Percentiles rank a stretch among this genome's conserved stretches.
These are phyloP conservation scores for Periconia macrospinosa DNA, from an alignment of 2,329 filamentous ascomycete genomes.

Conservation along the genomic window DNA sequence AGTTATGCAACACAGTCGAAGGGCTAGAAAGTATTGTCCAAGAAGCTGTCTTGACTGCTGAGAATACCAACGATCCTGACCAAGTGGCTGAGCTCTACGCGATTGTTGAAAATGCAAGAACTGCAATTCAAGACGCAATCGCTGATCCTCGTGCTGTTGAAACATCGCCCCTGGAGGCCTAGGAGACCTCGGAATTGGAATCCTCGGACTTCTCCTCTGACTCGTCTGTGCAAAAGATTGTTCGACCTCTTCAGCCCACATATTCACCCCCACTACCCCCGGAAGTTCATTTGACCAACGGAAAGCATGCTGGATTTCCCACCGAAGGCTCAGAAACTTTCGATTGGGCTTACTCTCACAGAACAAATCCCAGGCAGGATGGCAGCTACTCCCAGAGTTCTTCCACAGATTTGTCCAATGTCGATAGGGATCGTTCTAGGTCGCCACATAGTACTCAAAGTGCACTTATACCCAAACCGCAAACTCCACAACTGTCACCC, in stretches of 20 bases:
- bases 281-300: not conserved
- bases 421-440: constrained; percentile 3
- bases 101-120: constrained; percentile 44
- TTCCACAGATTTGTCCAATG: constrained; percentile 3
- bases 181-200: constrained; percentile 11
- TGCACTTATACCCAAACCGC: constrained; percentile 25
- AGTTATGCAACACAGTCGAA: constrained; percentile 38
- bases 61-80: constrained; percentile 32
- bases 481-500: constrained; percentile 18
- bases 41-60: constrained; percentile 43
- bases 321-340: constrained; percentile 16
- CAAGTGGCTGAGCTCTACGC: constrained; percentile 42
- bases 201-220: constrained; percentile 10
- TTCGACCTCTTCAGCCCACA: not conserved
- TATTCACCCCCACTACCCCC: not conserved
- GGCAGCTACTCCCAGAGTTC: constrained; percentile 13
- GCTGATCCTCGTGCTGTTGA: constrained; percentile 24
- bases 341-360: constrained; percentile 33
- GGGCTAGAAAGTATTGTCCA: constrained; percentile 48
- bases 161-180: constrained; percentile 22
- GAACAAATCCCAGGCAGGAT: constrained; percentile 1
- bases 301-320: not conserved
- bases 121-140: constrained; percentile 38
- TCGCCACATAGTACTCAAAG: constrained; percentile 19
- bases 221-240: not conserved